Percentiles rank a stretch among this genome's conserved stretches.
Conservation (phyloP, 2,329 filamentous ascomycete species). For the Trichophaea hybrida region DNA sequence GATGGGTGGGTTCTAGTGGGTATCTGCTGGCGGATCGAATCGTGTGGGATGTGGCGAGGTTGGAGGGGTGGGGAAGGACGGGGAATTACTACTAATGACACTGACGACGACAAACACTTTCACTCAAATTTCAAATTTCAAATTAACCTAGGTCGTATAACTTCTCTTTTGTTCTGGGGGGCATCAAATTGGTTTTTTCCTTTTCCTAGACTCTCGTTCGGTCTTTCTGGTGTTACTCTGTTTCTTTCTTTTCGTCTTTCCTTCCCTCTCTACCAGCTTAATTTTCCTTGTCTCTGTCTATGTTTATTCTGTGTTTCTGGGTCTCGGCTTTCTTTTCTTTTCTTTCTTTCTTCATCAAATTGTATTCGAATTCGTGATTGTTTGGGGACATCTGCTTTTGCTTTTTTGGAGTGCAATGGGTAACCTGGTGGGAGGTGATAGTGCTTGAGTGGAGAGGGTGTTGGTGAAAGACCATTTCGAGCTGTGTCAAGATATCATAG, state of each 20-base stretch:
- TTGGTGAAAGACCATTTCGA: no score
- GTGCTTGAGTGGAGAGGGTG: neutral
- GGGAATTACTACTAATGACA: neutral
- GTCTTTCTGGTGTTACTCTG: neutral
- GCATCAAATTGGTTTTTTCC: neutral
- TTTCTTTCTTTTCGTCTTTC: neutral
- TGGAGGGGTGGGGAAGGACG: neutral
- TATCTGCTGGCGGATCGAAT: neutral
- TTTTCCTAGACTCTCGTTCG: neutral
- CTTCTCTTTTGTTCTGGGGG: neutral
- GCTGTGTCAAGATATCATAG: no score
- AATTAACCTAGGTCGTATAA: neutral
- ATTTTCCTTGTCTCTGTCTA: neutral
- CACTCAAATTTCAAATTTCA: neutral
- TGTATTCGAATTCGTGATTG: neutral
- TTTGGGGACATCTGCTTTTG: neutral
- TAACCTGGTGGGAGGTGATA: neutral
- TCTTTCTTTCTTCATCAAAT: neutral
- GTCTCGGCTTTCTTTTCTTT: neutral
- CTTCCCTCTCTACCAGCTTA: neutral
- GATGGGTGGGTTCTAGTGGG: slow-evolving; percentile 12
- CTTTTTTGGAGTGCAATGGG: neutral
- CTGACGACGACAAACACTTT: neutral
- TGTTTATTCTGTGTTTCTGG: neutral
- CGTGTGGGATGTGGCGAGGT: neutral